Conservation (phyloP, 2,329 filamentous ascomycete genomes). For the Coleophoma crateriformis region DNA sequence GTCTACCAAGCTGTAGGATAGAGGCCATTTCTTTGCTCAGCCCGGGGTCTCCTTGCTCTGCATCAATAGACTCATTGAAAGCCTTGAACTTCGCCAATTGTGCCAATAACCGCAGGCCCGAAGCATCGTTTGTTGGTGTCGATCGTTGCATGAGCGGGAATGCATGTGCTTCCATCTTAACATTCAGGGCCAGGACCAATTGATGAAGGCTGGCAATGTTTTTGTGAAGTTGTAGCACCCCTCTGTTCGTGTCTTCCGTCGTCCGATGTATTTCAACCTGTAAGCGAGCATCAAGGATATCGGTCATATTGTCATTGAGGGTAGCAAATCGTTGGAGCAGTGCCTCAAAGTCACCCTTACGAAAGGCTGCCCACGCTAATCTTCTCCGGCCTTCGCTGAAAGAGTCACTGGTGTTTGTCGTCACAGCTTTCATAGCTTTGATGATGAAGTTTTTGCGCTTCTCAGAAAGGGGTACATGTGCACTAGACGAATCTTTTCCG, state of each 20-base stretch:
- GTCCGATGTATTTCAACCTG: conserved; percentile 42
- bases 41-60: conserved; percentile 19
- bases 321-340: conserved; percentile 37
- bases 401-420: conserved; percentile 27
- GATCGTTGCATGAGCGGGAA: conserved; percentile 7
- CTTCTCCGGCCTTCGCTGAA: conserved; percentile 20
- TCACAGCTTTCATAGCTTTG: conserved; percentile 35
- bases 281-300: conserved; percentile 39
- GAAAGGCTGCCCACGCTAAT: conserved; percentile 39
- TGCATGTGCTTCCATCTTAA: conserved; percentile 31
- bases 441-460: conserved; percentile 37
- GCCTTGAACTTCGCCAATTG: conserved; percentile 45
- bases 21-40: conserved; percentile 31
- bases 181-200: conserved; percentile 38
- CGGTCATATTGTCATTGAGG: conserved; percentile 42
- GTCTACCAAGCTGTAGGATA: conserved; percentile 33
- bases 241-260: conserved; percentile 41
- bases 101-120: conserved; percentile 34
- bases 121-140: conserved; percentile 28
- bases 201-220: conserved; percentile 39
- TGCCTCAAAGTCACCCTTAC: conserved; percentile 39
- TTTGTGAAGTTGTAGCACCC: conserved; percentile 40
- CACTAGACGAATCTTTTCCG: conserved; percentile 37
- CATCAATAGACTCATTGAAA: conserved; percentile 41
- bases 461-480: conserved; percentile 38